phyloP scores from a whole-genome alignment of 371 early-diverging fungal species.

The Mortierella sp. region DNA sequence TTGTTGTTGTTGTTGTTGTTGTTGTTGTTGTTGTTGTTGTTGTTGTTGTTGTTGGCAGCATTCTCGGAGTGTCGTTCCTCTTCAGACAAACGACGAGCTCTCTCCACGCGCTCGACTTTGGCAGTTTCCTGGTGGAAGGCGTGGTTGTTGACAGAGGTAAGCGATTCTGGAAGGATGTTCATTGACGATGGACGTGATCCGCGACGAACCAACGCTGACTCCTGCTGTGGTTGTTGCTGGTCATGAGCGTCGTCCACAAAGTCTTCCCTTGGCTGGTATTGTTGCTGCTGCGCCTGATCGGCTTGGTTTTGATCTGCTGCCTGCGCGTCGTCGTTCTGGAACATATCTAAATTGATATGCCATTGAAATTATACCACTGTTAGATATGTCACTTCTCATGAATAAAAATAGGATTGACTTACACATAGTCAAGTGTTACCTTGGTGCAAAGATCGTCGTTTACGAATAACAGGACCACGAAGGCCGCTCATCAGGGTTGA shows the following conservation, averaged over 20 bases:
- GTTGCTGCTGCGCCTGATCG: constrained; percentile 12
- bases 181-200: constrained; percentile 28
- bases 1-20: no score
- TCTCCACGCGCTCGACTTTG: constrained; percentile 17
- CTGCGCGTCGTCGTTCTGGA: constrained; percentile 13
- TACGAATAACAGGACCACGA: constrained; percentile 29
- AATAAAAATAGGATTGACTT: no score
- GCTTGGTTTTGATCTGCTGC: background rate
- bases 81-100: constrained; percentile 26
- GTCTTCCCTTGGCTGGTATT: background rate
- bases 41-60: background rate
- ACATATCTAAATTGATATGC: constrained; percentile 21
- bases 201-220: constrained; percentile 5
- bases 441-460: constrained; percentile 47
- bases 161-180: constrained; percentile 51
- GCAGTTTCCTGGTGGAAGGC: constrained; percentile 24
- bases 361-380: background rate
- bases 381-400: background rate
- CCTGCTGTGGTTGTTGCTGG: constrained; percentile 13
- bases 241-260: background rate
- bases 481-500: background rate
- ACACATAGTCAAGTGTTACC: constrained; percentile 17
- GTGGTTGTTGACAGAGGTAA: constrained; percentile 45
- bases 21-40: background rate
- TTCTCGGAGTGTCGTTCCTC: constrained; percentile 12